Evolutionary conservation across 192 early-diverging fungal genomes (phyloP).

Genomic region (Gaertneriomyces sp.): DNA sequence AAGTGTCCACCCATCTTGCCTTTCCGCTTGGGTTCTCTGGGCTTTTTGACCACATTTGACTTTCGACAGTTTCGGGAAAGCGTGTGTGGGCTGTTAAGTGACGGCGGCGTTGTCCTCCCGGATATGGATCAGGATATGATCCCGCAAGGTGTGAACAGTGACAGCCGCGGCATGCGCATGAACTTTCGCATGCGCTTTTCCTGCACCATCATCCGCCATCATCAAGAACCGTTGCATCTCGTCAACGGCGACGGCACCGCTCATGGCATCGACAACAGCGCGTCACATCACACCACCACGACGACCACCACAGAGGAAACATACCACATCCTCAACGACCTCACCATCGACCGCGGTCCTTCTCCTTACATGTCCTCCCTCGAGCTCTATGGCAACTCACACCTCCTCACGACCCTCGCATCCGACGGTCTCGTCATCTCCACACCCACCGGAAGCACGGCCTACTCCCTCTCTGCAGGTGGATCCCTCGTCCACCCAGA

Average conservation of each 20-base stretch:
- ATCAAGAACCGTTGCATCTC: conserved; percentile 68
- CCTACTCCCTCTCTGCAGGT: conserved; percentile 77
- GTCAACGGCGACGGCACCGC: conserved; percentile 94
- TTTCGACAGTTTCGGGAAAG: conserved; percentile 56
- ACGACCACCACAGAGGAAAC: conserved; percentile 34
- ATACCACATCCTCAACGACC: conserved; percentile 91
- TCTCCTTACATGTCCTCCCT: conserved; percentile 85
- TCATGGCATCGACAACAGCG: conserved; percentile 71
- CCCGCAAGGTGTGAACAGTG: conserved; percentile 39
- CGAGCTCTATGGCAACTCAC: conserved; percentile 78
- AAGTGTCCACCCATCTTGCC: conserved; percentile 83
- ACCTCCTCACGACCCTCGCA: conserved; percentile 89
- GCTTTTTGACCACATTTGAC: conserved; percentile 85
- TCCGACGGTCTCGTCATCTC: conserved; percentile 90
- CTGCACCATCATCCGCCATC: conserved; percentile 75
- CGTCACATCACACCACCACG: conserved; percentile 72
- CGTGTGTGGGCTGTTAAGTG: conserved; percentile 51
- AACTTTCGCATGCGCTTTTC: conserved; percentile 87
- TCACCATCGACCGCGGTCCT: conserved; percentile 91
- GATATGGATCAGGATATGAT: too few species aligned
- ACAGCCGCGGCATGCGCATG: conserved; percentile 66
- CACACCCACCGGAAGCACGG: conserved; percentile 82
- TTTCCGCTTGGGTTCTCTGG: conserved; percentile 87
- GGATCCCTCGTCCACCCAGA: conserved; percentile 95
- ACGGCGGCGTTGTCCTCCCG: conserved; percentile 13